phyloP scores from a whole-genome alignment of 345 rosid species.

The Eucalyptus virginea region DNA sequence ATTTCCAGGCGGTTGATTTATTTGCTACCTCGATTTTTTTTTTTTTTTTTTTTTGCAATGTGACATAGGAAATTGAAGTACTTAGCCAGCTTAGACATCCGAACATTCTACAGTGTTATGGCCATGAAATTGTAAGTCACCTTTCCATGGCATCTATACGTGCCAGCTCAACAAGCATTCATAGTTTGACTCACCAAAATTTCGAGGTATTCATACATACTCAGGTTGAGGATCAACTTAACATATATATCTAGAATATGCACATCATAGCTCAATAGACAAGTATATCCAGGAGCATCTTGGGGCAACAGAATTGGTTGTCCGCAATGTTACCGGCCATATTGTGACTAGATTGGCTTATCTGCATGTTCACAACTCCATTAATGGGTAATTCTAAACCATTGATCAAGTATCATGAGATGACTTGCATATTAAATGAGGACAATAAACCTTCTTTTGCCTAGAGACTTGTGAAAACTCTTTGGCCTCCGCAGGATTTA shows the following conservation, averaged over 20 bases:
- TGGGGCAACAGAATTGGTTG: neutral
- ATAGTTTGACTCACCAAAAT: neutral
- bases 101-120: slow-evolving; percentile 1
- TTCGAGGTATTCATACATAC: neutral
- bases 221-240: neutral
- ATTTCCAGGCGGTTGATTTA: neutral
- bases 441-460: neutral
- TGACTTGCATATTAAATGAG: neutral
- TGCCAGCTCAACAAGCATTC: neutral
- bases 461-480: neutral
- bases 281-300: neutral
- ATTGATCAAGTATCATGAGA: neutral
- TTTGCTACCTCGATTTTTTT: neutral
- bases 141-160: neutral
- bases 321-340: neutral
- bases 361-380: neutral
- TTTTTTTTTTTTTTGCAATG: neutral
- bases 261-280: neutral
- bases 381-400: neutral
- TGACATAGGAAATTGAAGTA: neutral
- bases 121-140: neutral
- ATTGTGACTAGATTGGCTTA: neutral
- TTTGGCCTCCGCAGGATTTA: slow-evolving; percentile 40
- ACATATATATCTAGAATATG: neutral
- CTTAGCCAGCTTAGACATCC: slow-evolving; percentile 5